Base-by-base conservation (phyloP, 768 basidiomycete genomes). In the Tulasnella sp. region DNA sequence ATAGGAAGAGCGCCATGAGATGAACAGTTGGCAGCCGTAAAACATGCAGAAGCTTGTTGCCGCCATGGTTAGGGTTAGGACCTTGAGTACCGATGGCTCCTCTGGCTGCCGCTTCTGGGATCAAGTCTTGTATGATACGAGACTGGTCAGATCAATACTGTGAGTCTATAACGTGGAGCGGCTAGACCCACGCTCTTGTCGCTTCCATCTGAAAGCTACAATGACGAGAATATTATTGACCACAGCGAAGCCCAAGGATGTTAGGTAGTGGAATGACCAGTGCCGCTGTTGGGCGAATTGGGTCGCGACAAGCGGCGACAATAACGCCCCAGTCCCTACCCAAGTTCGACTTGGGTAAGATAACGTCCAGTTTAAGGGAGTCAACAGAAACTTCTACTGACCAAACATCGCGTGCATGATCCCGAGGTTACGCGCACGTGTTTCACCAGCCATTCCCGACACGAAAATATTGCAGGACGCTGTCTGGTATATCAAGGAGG, bases 381-480 rank as follows among this genome's bases (percentile, higher is more conserved):
- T 11, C 11, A 49, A 22, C 49, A 49, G 11, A 11, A 22, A 49
- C 24, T 11, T 43, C 12, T 11, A 49, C 15, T 24, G 53, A 4
- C 83, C 84, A 64, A 85, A 87, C 2, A 77, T 73, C 7, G 82
- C 82, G 63, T 84, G 82, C 15, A 85, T 65, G 17, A 87, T 49
- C 4, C 85, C 80, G 82, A 89, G 85, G 67, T 86, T 87, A 0
- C 71, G 15, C 67, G 59, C 80, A 76, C 0, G 80, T 67, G 46
- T 80, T 76, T n/a, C 76, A 38, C 7, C 70, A 61, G 75, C 75
- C 5, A 85, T 69, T 45, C 72, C 75, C 2, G 82, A 84, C 11
- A 88, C 79, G 61, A 78, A 87, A 7, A 80, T 83, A 65, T 84
- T 84, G 1, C 84, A 77, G 70, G 85, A 84, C 0, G 85, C 84